Conservation (phyloP, 441 rosid species). For the Hura crepitans region DNA sequence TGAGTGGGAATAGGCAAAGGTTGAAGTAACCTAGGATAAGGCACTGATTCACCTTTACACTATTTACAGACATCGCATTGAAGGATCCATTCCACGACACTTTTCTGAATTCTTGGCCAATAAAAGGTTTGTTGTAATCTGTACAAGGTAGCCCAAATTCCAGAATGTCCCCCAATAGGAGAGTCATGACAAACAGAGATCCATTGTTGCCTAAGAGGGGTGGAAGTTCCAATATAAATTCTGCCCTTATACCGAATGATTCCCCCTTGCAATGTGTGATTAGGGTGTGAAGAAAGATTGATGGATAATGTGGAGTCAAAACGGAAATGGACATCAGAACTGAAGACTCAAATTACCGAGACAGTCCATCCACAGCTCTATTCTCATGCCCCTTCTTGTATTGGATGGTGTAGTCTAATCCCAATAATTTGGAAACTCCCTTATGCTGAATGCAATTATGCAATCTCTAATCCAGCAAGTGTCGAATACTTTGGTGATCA, state of each 20-base stretch:
- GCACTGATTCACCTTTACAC: not conserved
- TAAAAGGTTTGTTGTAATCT: too few species aligned
- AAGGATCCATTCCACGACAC: accelerated
- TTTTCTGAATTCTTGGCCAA: not conserved
- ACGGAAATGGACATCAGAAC: not conserved
- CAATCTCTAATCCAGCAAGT: not conserved
- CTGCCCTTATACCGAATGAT: not conserved
- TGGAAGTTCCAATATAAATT: not conserved
- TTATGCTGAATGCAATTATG: too few species aligned
- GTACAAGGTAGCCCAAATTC: not conserved
- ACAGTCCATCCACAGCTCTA: not conserved
- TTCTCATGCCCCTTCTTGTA: not conserved
- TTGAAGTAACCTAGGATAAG: not conserved
- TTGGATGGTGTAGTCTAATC: not conserved
- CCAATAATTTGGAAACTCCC: too few species aligned
- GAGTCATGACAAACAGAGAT: not conserved
- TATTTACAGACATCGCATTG: not conserved
- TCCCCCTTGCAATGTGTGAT: not conserved
- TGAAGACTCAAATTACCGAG: not conserved
- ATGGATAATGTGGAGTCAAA: not conserved
- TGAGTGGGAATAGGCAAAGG: not conserved
- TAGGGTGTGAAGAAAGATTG: not conserved
- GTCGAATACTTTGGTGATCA: not conserved
- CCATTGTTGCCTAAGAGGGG: not conserved
- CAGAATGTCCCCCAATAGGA: not conserved